Evolutionary conservation across 1,139 yeast genomes (phyloP).

Genomic region (Saccharomycopsis crataegensis): DNA sequence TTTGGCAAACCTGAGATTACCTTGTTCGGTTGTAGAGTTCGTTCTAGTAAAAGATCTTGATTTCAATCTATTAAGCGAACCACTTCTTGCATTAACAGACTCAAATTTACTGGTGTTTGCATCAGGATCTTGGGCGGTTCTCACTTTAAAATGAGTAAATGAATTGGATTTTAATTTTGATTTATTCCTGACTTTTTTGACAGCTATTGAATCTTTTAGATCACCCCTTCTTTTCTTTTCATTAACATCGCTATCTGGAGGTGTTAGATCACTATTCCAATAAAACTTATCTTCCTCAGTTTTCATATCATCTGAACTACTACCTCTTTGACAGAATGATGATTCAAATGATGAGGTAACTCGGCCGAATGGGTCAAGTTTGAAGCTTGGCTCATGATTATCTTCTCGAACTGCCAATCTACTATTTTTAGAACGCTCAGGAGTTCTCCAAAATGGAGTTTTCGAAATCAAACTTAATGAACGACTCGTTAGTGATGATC

Average conservation of each 20-base stretch:
- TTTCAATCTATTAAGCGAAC: background rate
- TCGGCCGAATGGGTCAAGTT: conserved; percentile 17
- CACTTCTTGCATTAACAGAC: background rate
- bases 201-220: background rate
- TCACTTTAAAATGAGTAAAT: background rate
- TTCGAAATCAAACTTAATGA: background rate
- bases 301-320: conserved; percentile 1
- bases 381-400: conserved; percentile 12
- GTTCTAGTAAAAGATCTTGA: conserved; percentile 8
- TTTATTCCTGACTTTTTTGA: background rate
- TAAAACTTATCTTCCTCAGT: conserved; percentile 4
- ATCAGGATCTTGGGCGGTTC: background rate
- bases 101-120: background rate
- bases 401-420: background rate
- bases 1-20: conserved; percentile 20
- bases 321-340: background rate
- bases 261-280: background rate
- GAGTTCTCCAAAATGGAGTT: background rate
- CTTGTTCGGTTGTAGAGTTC: conserved; percentile 9
- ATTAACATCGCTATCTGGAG: background rate
- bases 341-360: background rate
- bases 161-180: background rate
- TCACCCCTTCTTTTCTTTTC: too few relatives aligned
- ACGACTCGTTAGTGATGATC: background rate
- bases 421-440: background rate